Base-by-base conservation (phyloP, 2,329 filamentous ascomycete genomes). In the Verticillium longisporum region DNA sequence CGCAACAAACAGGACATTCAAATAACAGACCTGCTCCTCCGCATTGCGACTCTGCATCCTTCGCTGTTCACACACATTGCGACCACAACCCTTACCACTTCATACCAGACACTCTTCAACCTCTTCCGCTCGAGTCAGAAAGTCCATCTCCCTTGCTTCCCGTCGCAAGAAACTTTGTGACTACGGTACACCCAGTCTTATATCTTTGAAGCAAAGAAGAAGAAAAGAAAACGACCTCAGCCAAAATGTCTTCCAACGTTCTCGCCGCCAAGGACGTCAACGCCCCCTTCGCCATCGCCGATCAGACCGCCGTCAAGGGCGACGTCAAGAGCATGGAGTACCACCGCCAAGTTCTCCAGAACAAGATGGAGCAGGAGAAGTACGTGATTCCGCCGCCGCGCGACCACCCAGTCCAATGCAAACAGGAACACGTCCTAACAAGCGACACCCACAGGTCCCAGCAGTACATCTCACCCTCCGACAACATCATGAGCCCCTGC, bases 401-500 rank as follows among this genome's bases (percentile, higher is more conserved):
- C n/a, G 21, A 14, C 37, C 5, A 14, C 37, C 11, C 13, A 41
- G 15, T 14, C 37, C 37, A 50, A 18, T 18, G n/a, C 18, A 59
- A 55, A 61, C 14, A 50, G n/a, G 10, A 10, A 7, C 54, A 6
- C 5, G 26, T 32, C 31, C 65, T 63, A 62, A 62, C 38, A 60
- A 55, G 50, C 61, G 15, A 45, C 60, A 34, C 58, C 58, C 55
- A 59, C 66, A 76, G 77, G 58, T 69, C 74, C 55, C 78, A 80
- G 68, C 78, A 83, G 66, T 94, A 93, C 76, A 80, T 93, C 73
- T 93, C 89, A 18, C 91, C 91, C 2, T 93, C 90, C n/a, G 91
- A 96, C 75, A 87, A 86, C 76, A 93, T 96, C 79, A 90, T 92
- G 87, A 92, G 89, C 68, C 91, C 91, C 38, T 92, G 90, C 75